Evolutionary conservation across 805 yeast species (phyloP).

Genomic region (Starmerella vitae): DNA sequence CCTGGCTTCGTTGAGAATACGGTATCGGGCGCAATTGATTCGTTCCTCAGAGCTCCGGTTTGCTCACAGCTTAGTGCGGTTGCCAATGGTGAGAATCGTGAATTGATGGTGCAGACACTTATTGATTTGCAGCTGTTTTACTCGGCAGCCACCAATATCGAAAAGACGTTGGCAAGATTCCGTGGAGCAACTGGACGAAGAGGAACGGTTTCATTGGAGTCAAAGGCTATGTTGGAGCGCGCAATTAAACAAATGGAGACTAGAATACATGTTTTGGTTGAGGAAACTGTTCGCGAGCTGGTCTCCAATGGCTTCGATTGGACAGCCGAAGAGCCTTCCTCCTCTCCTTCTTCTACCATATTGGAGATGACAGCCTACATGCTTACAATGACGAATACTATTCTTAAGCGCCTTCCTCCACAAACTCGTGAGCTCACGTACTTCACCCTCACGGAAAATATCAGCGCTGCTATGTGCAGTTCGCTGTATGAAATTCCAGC

Average conservation of each 20-base stretch:
- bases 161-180: conserved; percentile 30
- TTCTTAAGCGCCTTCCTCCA: conserved; percentile 67
- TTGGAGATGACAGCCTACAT: conserved; percentile 76
- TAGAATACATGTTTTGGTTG: conserved; percentile 69
- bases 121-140: conserved; percentile 80
- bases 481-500: conserved; percentile 41
- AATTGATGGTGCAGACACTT: conserved; percentile 76
- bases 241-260: conserved; percentile 64
- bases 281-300: conserved; percentile 62
- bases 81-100: conserved; percentile 63
- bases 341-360: conserved; percentile 59
- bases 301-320: conserved; percentile 81
- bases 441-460: conserved; percentile 73
- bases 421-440: conserved; percentile 67
- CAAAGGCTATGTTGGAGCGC: conserved; percentile 41
- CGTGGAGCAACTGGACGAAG: conserved; percentile 26
- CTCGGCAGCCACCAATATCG: conserved; percentile 56
- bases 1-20: conserved; percentile 47
- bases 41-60: conserved; percentile 53
- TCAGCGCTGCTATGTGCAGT: conserved; percentile 55
- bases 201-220: conserved; percentile 35
- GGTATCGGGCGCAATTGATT: conserved; percentile 49
- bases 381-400: conserved; percentile 72
- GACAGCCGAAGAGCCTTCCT: conserved; percentile 35
- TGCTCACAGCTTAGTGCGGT: conserved; percentile 48